Base-by-base conservation (phyloP, 228 moss, liverwort and hornwort species). In the Sphagnum magellanicum region DNA sequence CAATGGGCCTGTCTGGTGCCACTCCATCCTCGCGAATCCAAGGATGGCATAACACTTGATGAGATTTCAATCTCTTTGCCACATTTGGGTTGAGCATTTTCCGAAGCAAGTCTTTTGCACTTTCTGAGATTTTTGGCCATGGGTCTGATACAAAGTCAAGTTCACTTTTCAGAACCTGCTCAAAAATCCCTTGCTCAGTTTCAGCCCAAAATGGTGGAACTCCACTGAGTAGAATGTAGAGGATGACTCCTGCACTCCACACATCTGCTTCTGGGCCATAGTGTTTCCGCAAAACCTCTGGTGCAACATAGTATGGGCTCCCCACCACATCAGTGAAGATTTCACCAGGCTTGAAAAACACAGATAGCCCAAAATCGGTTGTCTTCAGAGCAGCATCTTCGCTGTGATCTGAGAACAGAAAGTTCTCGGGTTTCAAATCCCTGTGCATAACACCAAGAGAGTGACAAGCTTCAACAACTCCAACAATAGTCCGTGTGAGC, bases 221-320 rank as follows among this genome's bases (percentile, higher is more conserved):
- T 6, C 68, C 68, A n/a, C 68, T 59, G 0, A 69, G n/a, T 6
- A 69, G 49, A 47, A 69, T 69, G 47, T 58, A 69, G n/a, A 69
- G 55, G 59, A 69, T 69, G 68, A 69, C 68, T 6, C 68, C 68
- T 14, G 68, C 68, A 49, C 68, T 69, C 68, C 68, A 69, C 6
- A 69, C 55, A 13, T 69, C 68, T 2, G 68, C 68, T 60, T 69
- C 68, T 0, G 68, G 68, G 12, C 68, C 68, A 50, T 69, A 69
- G 53, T 69, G 68, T 14, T 55, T 55, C 12, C 55, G 53, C 47
- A 69, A n/a, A 6, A 69, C 68, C 49, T 69, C 68, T 0, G 68
- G 68, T 48, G 68, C 68, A 4, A 69, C 68, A 15, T 69, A 69
- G 49, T 46, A 69, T 8, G 68, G 68, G 14, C 68, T 69, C 12